phyloP scores from a whole-genome alignment of 768 basidiomycete genomes.

The Gymnopilus dilepis region DNA sequence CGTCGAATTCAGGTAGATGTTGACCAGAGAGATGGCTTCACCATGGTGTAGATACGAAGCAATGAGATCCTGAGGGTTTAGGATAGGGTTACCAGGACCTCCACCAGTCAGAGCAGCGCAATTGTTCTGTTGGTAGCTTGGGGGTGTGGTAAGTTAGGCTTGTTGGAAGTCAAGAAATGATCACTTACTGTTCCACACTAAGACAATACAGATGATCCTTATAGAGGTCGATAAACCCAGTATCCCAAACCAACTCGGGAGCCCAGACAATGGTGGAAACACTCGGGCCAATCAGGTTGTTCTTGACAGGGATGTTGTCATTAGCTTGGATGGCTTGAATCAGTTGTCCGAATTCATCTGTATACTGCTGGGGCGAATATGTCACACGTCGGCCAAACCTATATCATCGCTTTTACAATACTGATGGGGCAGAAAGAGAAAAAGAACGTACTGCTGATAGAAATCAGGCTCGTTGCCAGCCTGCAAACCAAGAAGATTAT shows the following conservation, averaged over 20 bases:
- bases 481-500: conserved; percentile 69
- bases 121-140: conserved; percentile 56
- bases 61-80: conserved; percentile 54
- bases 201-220: conserved; percentile 47
- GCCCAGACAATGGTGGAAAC: conserved; percentile 57
- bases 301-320: conserved; percentile 30
- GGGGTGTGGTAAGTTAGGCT: neutral
- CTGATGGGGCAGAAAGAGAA: conserved; percentile 10
- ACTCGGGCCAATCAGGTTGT: conserved; percentile 64
- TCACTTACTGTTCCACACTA: conserved; percentile 61
- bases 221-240: conserved; percentile 53
- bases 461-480: conserved; percentile 84
- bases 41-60: conserved; percentile 64
- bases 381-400: conserved; percentile 41
- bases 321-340: conserved; percentile 31
- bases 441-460: conserved; percentile 46
- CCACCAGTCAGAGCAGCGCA: conserved; percentile 52
- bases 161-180: neutral
- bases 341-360: conserved; percentile 41
- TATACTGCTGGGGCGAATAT: conserved; percentile 50
- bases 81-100: conserved; percentile 40
- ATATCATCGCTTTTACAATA: neutral
- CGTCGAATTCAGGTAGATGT: conserved; percentile 55
- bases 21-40: conserved; percentile 52
- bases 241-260: conserved; percentile 52